Conservation (phyloP, 2,329 filamentous ascomycete species). For the Blastomyces parvus region DNA sequence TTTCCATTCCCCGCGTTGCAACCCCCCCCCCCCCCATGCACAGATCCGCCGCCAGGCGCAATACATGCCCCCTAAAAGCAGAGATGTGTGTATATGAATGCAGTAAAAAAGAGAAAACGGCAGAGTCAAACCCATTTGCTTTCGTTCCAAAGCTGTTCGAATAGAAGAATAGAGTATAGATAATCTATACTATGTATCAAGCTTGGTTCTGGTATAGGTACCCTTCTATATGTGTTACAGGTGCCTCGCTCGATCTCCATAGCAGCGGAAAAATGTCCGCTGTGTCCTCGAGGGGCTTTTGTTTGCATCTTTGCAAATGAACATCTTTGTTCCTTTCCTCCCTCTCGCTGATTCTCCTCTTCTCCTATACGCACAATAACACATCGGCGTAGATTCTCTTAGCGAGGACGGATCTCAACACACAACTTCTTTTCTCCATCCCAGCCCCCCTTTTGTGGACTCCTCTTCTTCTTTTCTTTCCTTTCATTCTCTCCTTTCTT, state of each 20-base stretch:
- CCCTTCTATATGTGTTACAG: background rate
- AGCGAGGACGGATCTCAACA: background rate
- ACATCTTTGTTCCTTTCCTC: background rate
- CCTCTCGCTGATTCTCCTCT: background rate
- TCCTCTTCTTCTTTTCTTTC: constrained; percentile 8
- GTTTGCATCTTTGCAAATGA: background rate
- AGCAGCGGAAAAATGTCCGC: background rate
- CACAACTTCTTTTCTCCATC: background rate
- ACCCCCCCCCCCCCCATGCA: background rate
- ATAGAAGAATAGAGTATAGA: background rate
- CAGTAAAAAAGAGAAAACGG: background rate
- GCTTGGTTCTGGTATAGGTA: background rate
- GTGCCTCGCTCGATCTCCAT: too few species aligned
- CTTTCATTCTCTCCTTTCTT: constrained; percentile 4
- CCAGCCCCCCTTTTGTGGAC: background rate
- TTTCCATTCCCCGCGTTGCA: background rate
- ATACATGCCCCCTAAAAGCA: background rate
- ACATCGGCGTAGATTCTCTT: background rate
- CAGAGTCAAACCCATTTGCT: background rate
- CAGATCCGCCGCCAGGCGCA: background rate
- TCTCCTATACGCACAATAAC: background rate
- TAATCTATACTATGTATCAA: background rate
- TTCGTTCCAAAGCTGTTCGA: background rate
- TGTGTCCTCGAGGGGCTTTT: background rate
- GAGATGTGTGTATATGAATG: too few species aligned